A percentile compares a stretch with the other conserved stretches of the same genome.
Evolutionary conservation across 352 stramenopile species (phyloP).

Genomic region (Globisporangium nodosum): DNA sequence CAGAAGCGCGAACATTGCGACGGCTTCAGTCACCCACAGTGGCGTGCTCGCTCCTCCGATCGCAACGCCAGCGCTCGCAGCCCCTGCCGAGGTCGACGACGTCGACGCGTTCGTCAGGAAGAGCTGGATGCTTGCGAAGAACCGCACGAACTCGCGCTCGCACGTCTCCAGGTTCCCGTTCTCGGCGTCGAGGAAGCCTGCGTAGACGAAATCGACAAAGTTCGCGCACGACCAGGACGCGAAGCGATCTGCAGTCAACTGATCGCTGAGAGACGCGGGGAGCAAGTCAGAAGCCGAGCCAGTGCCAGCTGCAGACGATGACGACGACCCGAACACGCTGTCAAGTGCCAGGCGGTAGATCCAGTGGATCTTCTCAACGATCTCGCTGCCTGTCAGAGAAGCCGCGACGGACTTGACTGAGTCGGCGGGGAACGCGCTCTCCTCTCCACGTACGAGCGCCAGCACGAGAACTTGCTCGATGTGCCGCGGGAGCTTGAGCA

Average conservation of each 20-base stretch:
- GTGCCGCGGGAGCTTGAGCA: constrained; percentile 29
- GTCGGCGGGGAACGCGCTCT: constrained; percentile 12
- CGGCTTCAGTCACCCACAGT: constrained; percentile 5
- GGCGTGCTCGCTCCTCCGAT: background rate
- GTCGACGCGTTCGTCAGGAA: constrained; percentile 7
- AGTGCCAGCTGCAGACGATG: background rate
- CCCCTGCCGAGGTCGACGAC: constrained; percentile 2
- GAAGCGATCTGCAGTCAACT: background rate
- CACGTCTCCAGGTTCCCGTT: constrained; percentile 14
- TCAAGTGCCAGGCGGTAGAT: constrained; percentile 22
- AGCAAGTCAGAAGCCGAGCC: background rate
- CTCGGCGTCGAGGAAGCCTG: constrained; percentile 20
- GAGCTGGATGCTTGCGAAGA: constrained; percentile 40
- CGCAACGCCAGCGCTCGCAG: background rate
- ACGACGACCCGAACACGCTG: constrained; percentile 5
- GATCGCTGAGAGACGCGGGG: constrained; percentile 3
- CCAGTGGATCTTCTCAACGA: constrained; percentile 27
- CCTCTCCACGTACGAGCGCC: background rate
- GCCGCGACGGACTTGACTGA: constrained; percentile 15
- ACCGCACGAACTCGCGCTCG: constrained; percentile 29
- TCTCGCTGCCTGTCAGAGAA: constrained; percentile 24
- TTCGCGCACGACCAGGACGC: constrained; percentile 20
- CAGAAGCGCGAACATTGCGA: constrained; percentile 26
- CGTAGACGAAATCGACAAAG: constrained; percentile 29
- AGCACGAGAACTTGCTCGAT: constrained; percentile 27